A percentile compares a stretch with the other conserved stretches of the same genome.
Conservation (phyloP, 2,329 filamentous ascomycete genomes). For the Cercospora zeina region DNA sequence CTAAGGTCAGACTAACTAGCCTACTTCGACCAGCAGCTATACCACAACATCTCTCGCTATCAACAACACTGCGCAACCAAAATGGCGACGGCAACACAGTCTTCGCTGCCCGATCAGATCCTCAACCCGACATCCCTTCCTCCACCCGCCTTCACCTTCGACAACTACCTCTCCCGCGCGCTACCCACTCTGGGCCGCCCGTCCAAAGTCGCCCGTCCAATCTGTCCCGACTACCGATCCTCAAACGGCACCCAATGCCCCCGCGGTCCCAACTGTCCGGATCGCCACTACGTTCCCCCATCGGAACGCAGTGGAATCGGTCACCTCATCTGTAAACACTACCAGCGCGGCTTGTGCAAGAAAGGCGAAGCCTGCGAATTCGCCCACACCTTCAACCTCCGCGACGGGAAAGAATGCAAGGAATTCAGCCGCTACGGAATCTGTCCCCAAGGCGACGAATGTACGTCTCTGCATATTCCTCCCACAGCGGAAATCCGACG, state of each 20-base stretch:
- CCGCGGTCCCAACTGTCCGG: slow-evolving; percentile 77
- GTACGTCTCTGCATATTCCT: slow-evolving; percentile 58
- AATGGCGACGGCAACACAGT: slow-evolving; percentile 32
- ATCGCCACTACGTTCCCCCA: slow-evolving; percentile 69
- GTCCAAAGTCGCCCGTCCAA: slow-evolving; percentile 53
- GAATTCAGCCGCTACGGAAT: slow-evolving; percentile 93
- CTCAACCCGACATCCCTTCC: slow-evolving; percentile 37
- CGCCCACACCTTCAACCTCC: slow-evolving; percentile 95
- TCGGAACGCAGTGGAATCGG: slow-evolving; percentile 38
- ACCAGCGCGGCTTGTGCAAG: slow-evolving; percentile 94
- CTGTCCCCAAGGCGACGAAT: slow-evolving; percentile 96
- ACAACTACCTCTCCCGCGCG: slow-evolving; percentile 37
- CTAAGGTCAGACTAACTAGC: slow-evolving; percentile 6
- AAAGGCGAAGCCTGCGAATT: slow-evolving; percentile 98
- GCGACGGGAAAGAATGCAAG: slow-evolving; percentile 98
- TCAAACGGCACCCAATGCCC: slow-evolving; percentile 79
- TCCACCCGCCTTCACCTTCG: slow-evolving; percentile 39
- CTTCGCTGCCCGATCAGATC: slow-evolving; percentile 34
- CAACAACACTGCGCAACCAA: slow-evolving; percentile 10
- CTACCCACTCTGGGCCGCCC: slow-evolving; percentile 40
- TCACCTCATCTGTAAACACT: slow-evolving; percentile 95
- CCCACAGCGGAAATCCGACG: slow-evolving; percentile 62
- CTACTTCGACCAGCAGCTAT: background rate
- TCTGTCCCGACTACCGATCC: slow-evolving; percentile 82
- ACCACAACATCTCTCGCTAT: slow-evolving; percentile 2